phyloP scores from a whole-genome alignment of 1,284 basidiomycete species.

The Naganishia liquefaciens region DNA sequence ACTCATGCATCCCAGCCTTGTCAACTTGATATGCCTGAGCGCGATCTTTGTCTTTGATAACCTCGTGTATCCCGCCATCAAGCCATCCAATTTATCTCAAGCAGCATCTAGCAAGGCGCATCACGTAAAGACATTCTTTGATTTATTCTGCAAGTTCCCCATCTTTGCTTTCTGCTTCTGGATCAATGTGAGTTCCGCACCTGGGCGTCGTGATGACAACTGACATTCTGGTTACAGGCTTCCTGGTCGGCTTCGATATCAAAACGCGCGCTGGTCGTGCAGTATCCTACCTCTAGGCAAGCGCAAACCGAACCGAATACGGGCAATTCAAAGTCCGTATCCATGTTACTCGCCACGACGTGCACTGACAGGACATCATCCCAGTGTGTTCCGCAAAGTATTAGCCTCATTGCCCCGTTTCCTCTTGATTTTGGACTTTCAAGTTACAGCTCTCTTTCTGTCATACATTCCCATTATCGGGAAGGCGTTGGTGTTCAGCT shows the following conservation, averaged over 20 bases:
- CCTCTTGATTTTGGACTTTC: conserved; percentile 51
- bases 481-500: conserved; percentile 39
- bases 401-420: conserved; percentile 44
- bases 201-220: not conserved
- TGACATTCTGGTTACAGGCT: conserved; percentile 34
- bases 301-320: conserved; percentile 7
- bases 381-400: conserved; percentile 36
- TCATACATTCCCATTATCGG: conserved; percentile 48
- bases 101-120: conserved; percentile 36
- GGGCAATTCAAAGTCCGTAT: conserved; percentile 6
- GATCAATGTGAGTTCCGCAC: conserved; percentile 45
- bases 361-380: not conserved
- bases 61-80: conserved; percentile 45
- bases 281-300: conserved; percentile 45
- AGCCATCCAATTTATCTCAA: conserved; percentile 25
- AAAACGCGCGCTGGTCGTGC: conserved; percentile 45
- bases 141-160: conserved; percentile 50
- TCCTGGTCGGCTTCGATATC: conserved; percentile 51
- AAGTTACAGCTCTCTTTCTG: conserved; percentile 47
- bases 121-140: conserved; percentile 51
- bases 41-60: conserved; percentile 48
- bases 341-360: not conserved
- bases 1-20: conserved; percentile 38
- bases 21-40: conserved; percentile 52
- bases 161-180: conserved; percentile 52